Evolutionary conservation across 2,329 filamentous ascomycete genomes (phyloP).

Genomic region (Claviceps paspali): DNA sequence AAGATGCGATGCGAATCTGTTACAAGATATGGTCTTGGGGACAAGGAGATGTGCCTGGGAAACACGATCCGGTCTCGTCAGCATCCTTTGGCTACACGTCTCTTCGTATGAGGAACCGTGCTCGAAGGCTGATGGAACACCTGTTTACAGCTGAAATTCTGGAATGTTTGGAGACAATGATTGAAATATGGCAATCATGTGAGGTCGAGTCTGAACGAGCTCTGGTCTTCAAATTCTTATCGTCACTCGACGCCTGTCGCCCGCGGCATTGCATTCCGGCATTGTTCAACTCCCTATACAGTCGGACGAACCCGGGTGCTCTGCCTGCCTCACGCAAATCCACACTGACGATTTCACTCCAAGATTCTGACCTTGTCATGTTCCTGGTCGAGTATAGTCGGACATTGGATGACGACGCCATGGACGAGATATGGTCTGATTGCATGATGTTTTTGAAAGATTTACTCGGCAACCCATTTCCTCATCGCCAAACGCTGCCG

Average conservation of each 20-base stretch:
- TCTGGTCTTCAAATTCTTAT: slow-evolving; percentile 71
- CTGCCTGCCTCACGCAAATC: slow-evolving; percentile 71
- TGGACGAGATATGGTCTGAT: slow-evolving; percentile 96
- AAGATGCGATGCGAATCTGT: slow-evolving; percentile 85
- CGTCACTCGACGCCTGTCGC: slow-evolving; percentile 78
- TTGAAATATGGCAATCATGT: slow-evolving; percentile 61
- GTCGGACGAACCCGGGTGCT: slow-evolving; percentile 70
- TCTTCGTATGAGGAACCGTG: slow-evolving; percentile 76
- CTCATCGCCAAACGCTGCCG: slow-evolving; percentile 80
- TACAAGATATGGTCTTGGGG: slow-evolving; percentile 95
- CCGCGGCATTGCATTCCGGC: slow-evolving; percentile 87
- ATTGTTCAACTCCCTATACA: slow-evolving; percentile 92
- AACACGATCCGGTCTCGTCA: slow-evolving; percentile 50
- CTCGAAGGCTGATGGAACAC: slow-evolving; percentile 77
- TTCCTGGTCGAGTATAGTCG: slow-evolving; percentile 84
- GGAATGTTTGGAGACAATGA: slow-evolving; percentile 83
- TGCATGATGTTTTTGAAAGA: slow-evolving; percentile 85
- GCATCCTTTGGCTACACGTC: slow-evolving; percentile 88
- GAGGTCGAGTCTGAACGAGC: slow-evolving; percentile 32
- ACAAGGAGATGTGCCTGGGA: slow-evolving; percentile 40
- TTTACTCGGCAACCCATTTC: slow-evolving; percentile 82
- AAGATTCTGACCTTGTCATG: slow-evolving; percentile 68
- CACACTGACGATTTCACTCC: slow-evolving; percentile 71
- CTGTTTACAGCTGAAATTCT: slow-evolving; percentile 83
- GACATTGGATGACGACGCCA: slow-evolving; percentile 87